Evolutionary conservation across 352 stramenopile species (phyloP).

Genomic region (Phytopythium cucurbitacearum): DNA sequence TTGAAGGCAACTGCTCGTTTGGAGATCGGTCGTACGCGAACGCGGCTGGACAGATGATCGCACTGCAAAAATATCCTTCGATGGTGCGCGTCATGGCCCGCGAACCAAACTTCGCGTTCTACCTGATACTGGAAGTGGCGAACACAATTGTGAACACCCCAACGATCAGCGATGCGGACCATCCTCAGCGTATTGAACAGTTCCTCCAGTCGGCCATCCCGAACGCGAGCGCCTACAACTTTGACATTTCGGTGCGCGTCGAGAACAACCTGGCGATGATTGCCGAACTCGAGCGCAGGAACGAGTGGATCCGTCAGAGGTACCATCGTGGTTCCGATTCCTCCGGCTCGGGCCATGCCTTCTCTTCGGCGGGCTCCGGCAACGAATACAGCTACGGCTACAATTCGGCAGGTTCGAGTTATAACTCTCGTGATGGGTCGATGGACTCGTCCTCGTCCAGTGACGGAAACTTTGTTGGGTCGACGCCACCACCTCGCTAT

Average conservation of each 20-base stretch:
- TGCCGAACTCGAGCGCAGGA: conserved; percentile 10
- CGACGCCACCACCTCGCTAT: too few relatives aligned
- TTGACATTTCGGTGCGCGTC: conserved; percentile 25
- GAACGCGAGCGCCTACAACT: conserved; percentile 14
- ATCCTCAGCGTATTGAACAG: conserved; percentile 8
- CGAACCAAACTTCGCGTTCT: conserved; percentile 17
- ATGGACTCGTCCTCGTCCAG: conserved; percentile 5
- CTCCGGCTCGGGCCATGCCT: not conserved
- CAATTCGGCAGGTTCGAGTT: conserved; percentile 8
- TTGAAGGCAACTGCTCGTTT: conserved; percentile 22
- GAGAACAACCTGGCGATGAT: conserved; percentile 35
- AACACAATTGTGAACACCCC: conserved; percentile 16
- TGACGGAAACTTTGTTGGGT: not conserved
- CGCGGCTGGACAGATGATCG: conserved; percentile 24
- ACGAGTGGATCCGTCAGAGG: conserved; percentile 19
- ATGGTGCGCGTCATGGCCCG: conserved; percentile 13
- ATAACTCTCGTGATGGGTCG: too few relatives aligned
- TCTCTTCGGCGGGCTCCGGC: not conserved
- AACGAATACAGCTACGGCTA: not conserved
- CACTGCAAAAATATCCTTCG: conserved; percentile 17
- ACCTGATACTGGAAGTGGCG: conserved; percentile 19
- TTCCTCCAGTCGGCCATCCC: conserved; percentile 13
- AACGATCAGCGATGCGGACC: conserved; percentile 8
- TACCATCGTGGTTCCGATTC: not conserved
- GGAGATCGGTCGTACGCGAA: conserved; percentile 11